Conservation (phyloP, 108 stramenopile species). For the Aurantiochytrium sp. region DNA sequence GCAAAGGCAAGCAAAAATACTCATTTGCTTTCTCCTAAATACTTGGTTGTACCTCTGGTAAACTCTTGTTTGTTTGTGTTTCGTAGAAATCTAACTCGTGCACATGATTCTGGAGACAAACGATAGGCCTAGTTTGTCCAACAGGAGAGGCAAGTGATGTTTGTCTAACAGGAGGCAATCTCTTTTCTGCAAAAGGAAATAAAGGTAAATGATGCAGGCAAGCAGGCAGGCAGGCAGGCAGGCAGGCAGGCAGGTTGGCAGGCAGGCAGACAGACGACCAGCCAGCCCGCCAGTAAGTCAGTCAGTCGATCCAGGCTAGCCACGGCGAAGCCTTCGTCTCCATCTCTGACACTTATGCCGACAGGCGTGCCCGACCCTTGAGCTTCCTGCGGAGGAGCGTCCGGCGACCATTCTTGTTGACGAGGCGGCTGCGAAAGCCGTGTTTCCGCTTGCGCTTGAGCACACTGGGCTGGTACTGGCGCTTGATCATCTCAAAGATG, state of each 20-base stretch:
- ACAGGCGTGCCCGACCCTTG: not conserved
- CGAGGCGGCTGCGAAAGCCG: slow-evolving; percentile 11
- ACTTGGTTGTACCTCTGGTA: not conserved
- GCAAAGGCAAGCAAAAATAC: too few relatives aligned
- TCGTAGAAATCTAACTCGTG: not conserved
- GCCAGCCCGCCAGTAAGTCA: too few relatives aligned
- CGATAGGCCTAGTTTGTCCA: not conserved
- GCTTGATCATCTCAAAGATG: slow-evolving; percentile 19
- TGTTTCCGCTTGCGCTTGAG: slow-evolving; percentile 6
- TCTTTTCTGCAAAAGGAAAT: not conserved
- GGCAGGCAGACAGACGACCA: too few relatives aligned
- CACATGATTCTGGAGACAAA: not conserved
- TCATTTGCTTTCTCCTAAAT: too few relatives aligned
- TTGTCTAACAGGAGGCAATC: too few relatives aligned
- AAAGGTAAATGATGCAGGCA: not conserved
- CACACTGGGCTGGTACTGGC: slow-evolving; percentile 11
- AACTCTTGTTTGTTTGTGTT: not conserved
- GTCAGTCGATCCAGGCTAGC: too few relatives aligned
- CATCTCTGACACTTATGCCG: not conserved
- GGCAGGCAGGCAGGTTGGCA: not conserved
- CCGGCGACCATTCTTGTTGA: not conserved
- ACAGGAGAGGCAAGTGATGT: not conserved
- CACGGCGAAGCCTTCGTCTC: too few relatives aligned
- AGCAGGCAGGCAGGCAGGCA: not conserved
- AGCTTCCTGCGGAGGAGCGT: not conserved